Conservation (phyloP, 441 rosid species). For the Isatis lusitanica region DNA sequence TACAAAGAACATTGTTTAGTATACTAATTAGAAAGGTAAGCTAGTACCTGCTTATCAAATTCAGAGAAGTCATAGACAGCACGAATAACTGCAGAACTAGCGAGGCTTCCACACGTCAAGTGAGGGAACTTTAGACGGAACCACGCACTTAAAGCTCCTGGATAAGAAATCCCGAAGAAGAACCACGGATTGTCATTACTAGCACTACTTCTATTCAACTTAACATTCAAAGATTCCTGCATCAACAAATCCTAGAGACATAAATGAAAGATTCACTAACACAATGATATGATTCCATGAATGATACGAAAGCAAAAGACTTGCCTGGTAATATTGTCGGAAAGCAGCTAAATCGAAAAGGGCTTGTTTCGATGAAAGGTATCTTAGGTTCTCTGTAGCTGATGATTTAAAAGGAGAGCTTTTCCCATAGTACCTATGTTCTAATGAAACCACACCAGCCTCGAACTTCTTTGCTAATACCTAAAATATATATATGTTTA, state of each 20-base stretch:
- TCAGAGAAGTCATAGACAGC: constrained; percentile 69
- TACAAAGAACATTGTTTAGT: neutral
- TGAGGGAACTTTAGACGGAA: constrained; percentile 89
- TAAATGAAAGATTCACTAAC: neutral
- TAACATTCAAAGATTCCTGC: constrained; percentile 61
- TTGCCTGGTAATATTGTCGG: constrained; percentile 74
- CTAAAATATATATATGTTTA: constrained; percentile 39
- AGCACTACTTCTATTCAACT: constrained; percentile 52
- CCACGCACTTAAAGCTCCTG: constrained; percentile 95
- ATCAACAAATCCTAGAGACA: neutral
- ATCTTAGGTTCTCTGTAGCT: constrained; percentile 61
- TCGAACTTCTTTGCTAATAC: constrained; percentile 87
- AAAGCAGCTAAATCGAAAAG: constrained; percentile 82
- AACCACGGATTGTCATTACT: constrained; percentile 71
- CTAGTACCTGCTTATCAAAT: constrained; percentile 73
- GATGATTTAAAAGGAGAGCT: constrained; percentile 67
- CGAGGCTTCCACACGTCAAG: constrained; percentile 87
- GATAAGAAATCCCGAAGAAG: constrained; percentile 70
- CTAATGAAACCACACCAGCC: constrained; percentile 85
- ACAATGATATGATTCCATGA: neutral
- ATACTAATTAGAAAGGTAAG: too few species aligned
- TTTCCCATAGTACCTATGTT: constrained; percentile 91
- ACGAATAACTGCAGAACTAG: constrained; percentile 88
- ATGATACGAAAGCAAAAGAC: neutral
- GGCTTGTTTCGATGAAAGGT: constrained; percentile 84